Percentiles rank a stretch among this genome's conserved stretches.
phyloP scores from a whole-genome alignment of 176 grass and related monocot genomes.

The Oryza glumipatula region DNA sequence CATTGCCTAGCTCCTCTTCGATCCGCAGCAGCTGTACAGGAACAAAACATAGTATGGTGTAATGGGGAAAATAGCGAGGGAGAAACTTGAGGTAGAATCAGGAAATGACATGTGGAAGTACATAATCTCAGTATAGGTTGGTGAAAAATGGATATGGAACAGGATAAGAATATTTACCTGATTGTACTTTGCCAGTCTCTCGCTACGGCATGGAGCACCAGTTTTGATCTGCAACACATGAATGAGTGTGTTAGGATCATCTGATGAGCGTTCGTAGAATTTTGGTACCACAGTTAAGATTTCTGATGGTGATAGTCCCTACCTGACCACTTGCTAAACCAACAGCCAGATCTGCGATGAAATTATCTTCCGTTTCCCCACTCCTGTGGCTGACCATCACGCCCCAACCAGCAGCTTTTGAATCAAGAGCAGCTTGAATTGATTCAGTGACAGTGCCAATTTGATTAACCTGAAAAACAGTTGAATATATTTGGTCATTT shows the following conservation, averaged over 20 bases:
- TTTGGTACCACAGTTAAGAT: not conserved
- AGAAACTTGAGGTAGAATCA: not conserved
- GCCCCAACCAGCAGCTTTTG: conserved; percentile 94
- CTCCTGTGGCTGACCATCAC: conserved; percentile 99
- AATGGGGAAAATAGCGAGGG: not conserved
- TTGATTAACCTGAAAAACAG: conserved; percentile 78
- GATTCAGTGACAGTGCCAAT: conserved; percentile 90
- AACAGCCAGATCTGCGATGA: conserved; percentile 90
- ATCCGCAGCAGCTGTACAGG: conserved; percentile 71
- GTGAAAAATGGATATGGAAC: not conserved
- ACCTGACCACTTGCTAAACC: conserved; percentile 95
- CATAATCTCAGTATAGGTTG: not conserved
- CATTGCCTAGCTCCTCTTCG: conserved; percentile 90
- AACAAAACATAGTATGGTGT: not conserved
- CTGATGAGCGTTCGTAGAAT: not conserved
- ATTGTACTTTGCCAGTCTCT: conserved; percentile 94
- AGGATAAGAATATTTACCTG: conserved; percentile 56
- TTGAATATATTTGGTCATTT: conserved; percentile 1
- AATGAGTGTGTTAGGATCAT: conserved; percentile 6
- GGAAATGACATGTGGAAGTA: not conserved
- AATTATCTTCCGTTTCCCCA: conserved; percentile 98
- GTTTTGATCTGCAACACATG: conserved; percentile 83
- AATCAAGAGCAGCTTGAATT: conserved; percentile 92
- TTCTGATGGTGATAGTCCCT: conserved; percentile 13
- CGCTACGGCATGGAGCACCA: conserved; percentile 88